These are phyloP conservation scores for Carex arenaria DNA, from an alignment of 202 grass and related monocot genomes.

Conservation along the genomic window DNA sequence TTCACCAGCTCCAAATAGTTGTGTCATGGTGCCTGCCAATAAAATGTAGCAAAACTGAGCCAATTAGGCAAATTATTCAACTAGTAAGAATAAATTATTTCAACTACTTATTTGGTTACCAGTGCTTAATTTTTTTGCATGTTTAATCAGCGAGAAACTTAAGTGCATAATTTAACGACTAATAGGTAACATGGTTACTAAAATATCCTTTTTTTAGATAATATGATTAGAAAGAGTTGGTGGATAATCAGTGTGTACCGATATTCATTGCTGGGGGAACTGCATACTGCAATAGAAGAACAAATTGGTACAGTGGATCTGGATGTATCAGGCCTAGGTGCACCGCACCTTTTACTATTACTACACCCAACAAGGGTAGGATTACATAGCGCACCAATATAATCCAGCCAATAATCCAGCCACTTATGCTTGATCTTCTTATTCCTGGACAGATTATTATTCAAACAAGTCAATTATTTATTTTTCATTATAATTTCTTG, in stretches of 20 bases:
- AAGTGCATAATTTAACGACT: background rate
- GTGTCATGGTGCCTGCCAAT: slow-evolving; percentile 65
- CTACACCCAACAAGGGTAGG: slow-evolving; percentile 48
- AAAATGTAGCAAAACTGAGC: background rate
- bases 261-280: slow-evolving; percentile 91
- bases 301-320: slow-evolving; percentile 80
- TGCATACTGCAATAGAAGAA: slow-evolving; percentile 81
- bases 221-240: background rate
- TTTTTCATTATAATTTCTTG: background rate
- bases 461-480: background rate
- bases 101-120: background rate
- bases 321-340: slow-evolving; percentile 45
- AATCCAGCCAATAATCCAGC: slow-evolving; percentile 49
- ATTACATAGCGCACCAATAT: slow-evolving; percentile 58
- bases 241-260: slow-evolving; percentile 22
- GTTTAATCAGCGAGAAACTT: background rate
- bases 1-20: slow-evolving; percentile 75
- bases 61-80: background rate
- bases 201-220: background rate
- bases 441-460: slow-evolving; percentile 36
- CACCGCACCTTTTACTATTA: slow-evolving; percentile 53
- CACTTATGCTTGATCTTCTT: slow-evolving; percentile 33
- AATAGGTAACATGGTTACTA: background rate
- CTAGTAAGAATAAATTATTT: background rate
- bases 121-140: background rate